Conservation (phyloP, 106 monocot species). For the Dendrobium nobile region DNA sequence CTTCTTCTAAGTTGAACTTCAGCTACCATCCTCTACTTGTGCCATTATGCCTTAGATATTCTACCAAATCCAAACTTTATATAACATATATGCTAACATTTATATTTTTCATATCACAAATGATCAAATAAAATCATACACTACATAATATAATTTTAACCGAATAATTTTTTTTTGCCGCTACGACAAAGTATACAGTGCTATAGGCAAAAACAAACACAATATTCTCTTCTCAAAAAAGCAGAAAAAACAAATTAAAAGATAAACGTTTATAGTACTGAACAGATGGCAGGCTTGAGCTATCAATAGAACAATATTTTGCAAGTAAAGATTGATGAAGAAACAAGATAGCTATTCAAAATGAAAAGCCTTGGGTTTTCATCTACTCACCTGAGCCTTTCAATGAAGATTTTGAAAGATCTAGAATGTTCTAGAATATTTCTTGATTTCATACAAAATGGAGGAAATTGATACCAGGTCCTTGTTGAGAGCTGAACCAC, state of each 20-base stretch:
- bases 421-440: conserved; percentile 93
- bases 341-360: not conserved
- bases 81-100: too few relatives aligned
- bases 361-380: not conserved
- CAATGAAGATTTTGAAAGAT: not conserved
- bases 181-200: too few relatives aligned
- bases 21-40: too few relatives aligned
- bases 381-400: not conserved
- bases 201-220: too few relatives aligned
- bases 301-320: not conserved
- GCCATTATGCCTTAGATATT: too few relatives aligned
- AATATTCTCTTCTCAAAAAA: not conserved
- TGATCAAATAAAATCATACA: too few relatives aligned
- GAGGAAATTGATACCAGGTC: conserved; percentile 95
- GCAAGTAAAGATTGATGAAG: not conserved
- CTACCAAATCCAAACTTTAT: too few relatives aligned
- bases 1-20: too few relatives aligned
- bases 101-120: too few relatives aligned
- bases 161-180: too few relatives aligned
- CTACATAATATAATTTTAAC: too few relatives aligned
- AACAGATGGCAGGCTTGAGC: too few relatives aligned
- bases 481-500: conserved; percentile 80
- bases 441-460: conserved; percentile 89
- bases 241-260: not conserved
- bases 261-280: not conserved